These are phyloP conservation scores for Mucor irregularis DNA, from an alignment of 371 early-diverging fungal genomes.

Conservation along the genomic window DNA sequence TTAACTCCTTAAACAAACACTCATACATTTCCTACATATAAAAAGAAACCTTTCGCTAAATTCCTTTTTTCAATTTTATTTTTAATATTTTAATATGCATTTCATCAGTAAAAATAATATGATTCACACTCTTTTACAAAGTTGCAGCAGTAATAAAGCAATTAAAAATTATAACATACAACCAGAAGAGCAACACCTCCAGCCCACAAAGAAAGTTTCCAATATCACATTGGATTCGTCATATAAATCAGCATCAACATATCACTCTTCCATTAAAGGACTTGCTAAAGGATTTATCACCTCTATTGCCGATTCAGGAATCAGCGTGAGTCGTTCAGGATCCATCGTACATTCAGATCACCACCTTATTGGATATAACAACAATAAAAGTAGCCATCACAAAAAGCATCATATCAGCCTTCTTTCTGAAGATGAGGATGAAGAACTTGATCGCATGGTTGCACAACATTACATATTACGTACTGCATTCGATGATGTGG, in stretches of 20 bases:
- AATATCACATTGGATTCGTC: background rate
- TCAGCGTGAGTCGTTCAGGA: slow-evolving; percentile 2
- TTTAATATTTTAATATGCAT: background rate
- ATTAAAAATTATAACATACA: background rate
- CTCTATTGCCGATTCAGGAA: slow-evolving; percentile 1
- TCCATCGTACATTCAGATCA: background rate
- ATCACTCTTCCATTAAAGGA: background rate
- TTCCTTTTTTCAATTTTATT: background rate
- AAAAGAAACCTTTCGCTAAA: too few relatives aligned
- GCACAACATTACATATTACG: slow-evolving; percentile 43
- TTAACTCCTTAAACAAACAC: background rate
- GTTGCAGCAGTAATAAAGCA: background rate
- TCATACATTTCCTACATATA: too few relatives aligned
- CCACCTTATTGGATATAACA: too few relatives aligned
- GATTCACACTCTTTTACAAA: background rate
- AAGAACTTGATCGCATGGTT: slow-evolving; percentile 30
- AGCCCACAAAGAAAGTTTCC: background rate
- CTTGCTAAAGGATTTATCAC: background rate
- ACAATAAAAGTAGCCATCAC: background rate
- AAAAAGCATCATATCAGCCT: too few relatives aligned
- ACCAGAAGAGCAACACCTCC: background rate
- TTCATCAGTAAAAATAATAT: background rate
- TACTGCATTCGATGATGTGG: slow-evolving; percentile 26
- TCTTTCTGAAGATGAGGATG: background rate
- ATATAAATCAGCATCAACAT: too few relatives aligned